Conservation (phyloP, 2,329 filamentous ascomycete genomes). For the Penicillium janthinellum region DNA sequence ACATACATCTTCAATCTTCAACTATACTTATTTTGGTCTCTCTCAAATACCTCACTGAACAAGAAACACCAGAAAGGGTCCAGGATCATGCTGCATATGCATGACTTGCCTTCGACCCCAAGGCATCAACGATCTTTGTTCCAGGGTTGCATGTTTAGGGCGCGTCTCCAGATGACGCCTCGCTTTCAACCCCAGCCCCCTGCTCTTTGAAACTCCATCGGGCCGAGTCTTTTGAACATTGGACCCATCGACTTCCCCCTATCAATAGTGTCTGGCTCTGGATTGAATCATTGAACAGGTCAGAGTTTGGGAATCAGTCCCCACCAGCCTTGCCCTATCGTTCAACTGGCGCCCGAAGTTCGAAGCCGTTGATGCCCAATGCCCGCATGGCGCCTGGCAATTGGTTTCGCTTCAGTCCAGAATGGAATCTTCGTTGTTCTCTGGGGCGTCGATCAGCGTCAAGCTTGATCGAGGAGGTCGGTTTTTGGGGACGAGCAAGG, state of each 20-base stretch:
- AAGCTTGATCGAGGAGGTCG: not conserved
- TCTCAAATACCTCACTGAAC: not conserved
- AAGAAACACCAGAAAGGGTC: not conserved
- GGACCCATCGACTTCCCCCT: conserved; percentile 11
- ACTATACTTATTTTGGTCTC: not conserved
- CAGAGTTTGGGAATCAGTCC: conserved; percentile 18
- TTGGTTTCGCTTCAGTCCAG: conserved; percentile 25
- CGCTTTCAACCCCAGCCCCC: conserved; percentile 1
- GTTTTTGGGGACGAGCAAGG: not conserved
- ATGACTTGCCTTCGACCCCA: not conserved
- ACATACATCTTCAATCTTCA: not conserved
- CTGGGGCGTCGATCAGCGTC: conserved; percentile 16
- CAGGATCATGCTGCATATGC: conserved; percentile 3
- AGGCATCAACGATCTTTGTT: not conserved
- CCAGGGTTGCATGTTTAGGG: conserved; percentile 1
- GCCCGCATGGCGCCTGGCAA: conserved; percentile 23
- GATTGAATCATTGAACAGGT: conserved; percentile 30
- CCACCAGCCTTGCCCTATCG: conserved; percentile 18
- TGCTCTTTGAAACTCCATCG: not conserved
- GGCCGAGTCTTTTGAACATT: not conserved
- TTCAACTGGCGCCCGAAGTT: conserved; percentile 21
- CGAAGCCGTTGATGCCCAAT: conserved; percentile 30
- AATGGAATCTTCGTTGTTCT: conserved; percentile 25
- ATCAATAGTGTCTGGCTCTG: conserved; percentile 14
- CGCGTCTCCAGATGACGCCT: conserved; percentile 3